Conservation (phyloP, 768 basidiomycete genomes). For the Macrolepiota dolichaula region DNA sequence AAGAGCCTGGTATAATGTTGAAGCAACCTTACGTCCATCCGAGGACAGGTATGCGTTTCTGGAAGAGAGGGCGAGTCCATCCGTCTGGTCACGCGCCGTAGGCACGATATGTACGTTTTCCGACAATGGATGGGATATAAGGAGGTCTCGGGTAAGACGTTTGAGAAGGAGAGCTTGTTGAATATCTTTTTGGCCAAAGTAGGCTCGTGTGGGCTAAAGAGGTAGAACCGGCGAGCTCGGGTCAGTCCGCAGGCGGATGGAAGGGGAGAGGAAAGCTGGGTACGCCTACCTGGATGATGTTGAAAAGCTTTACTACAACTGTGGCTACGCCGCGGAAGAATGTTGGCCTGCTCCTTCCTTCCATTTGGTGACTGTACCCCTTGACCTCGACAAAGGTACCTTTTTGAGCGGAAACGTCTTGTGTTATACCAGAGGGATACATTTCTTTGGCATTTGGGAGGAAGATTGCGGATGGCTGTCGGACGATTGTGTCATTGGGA, state of each 20-base stretch:
- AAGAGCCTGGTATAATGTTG: conserved; percentile 70
- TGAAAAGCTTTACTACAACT: conserved; percentile 93
- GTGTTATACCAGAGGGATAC: conserved; percentile 90
- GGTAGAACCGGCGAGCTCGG: neutral
- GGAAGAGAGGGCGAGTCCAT: conserved; percentile 84
- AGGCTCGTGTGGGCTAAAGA: conserved; percentile 87
- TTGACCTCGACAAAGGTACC: conserved; percentile 93
- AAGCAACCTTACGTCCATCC: conserved; percentile 61
- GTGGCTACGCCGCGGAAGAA: conserved; percentile 97
- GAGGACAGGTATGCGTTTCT: conserved; percentile 80
- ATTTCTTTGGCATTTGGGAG: conserved; percentile 77
- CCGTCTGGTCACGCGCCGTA: conserved; percentile 65
- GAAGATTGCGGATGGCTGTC: conserved; percentile 70
- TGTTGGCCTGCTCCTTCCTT: conserved; percentile 79
- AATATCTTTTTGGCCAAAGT: conserved; percentile 98
- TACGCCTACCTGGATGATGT: conserved; percentile 71
- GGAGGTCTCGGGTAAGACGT: conserved; percentile 72
- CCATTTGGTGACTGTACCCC: conserved; percentile 91
- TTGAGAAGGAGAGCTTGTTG: conserved; percentile 90
- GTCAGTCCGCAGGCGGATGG: conserved; percentile 4
- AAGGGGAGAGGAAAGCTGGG: neutral
- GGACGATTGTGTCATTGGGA: conserved; percentile 12
- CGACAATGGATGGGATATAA: conserved; percentile 73
- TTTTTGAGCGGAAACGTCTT: conserved; percentile 67
- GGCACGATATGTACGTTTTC: conserved; percentile 83